These are phyloP conservation scores for Neurospora sp. DNA, from an alignment of 495 filamentous ascomycete species.

Conservation along the genomic window DNA sequence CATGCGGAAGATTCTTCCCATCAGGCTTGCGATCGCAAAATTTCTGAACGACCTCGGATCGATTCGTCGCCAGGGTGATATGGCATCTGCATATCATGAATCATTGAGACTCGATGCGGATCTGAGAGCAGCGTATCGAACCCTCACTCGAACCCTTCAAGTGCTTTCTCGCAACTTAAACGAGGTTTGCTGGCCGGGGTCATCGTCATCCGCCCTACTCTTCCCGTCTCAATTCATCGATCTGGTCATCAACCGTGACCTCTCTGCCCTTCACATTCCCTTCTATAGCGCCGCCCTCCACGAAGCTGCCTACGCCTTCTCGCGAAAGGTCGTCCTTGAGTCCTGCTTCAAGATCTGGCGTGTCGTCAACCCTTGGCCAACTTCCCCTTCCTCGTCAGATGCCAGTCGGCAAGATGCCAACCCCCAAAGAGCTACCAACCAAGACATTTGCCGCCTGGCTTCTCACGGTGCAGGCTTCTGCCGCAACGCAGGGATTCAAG, in stretches of 20 bases:
- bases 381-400: neutral
- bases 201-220: neutral
- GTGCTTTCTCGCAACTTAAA: slow-evolving; percentile 6
- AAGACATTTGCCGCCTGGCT: slow-evolving; percentile 22
- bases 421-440: neutral
- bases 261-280: slow-evolving; percentile 41
- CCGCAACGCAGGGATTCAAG: slow-evolving; percentile 29
- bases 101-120: slow-evolving; percentile 23
- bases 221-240: slow-evolving; percentile 34
- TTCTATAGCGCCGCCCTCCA: slow-evolving; percentile 25
- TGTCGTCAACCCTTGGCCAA: slow-evolving; percentile 22
- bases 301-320: slow-evolving; percentile 40
- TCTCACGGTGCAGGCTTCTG: slow-evolving; percentile 33
- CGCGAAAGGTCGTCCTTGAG: slow-evolving; percentile 39
- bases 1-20: slow-evolving; percentile 34
- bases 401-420: slow-evolving; percentile 15
- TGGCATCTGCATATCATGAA: slow-evolving; percentile 16
- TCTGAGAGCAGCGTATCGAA: slow-evolving; percentile 27
- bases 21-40: slow-evolving; percentile 37
- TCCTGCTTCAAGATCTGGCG: slow-evolving; percentile 41
- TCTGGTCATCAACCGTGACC: slow-evolving; percentile 35
- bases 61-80: slow-evolving; percentile 4
- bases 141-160: slow-evolving; percentile 31
- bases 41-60: slow-evolving; percentile 38
- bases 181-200: neutral